Evolutionary conservation across 1,284 basidiomycete genomes (phyloP).

Genomic region (Crepidotus sp.): DNA sequence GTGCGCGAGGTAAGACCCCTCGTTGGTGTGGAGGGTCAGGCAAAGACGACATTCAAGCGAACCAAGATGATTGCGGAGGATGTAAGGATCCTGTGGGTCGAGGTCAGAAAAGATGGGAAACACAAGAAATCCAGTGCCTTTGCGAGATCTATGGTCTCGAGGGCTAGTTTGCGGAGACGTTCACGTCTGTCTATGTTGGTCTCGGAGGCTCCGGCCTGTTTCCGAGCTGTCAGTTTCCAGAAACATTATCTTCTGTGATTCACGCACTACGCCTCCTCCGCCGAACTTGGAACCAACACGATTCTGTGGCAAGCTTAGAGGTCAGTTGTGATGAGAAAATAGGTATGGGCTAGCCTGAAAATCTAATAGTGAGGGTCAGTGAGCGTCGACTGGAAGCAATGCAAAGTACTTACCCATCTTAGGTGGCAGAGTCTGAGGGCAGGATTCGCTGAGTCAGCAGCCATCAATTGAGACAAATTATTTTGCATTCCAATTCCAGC

Average conservation of each 20-base stretch:
- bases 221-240: neutral
- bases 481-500: constrained; percentile 3
- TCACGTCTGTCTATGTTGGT: constrained; percentile 94
- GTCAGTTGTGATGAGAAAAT: neutral
- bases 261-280: constrained; percentile 57
- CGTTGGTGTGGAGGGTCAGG: constrained; percentile 96
- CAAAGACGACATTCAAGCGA: constrained; percentile 98
- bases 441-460: constrained; percentile 22
- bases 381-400: neutral
- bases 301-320: constrained; percentile 44
- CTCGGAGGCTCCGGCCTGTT: constrained; percentile 64
- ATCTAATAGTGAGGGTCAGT: constrained; percentile 4
- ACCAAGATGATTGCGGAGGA: constrained; percentile 94
- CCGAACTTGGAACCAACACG: constrained; percentile 95
- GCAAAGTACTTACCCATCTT: constrained; percentile 29
- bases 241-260: neutral
- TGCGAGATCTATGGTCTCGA: constrained; percentile 94
- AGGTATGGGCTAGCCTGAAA: constrained; percentile 1
- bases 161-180: constrained; percentile 87
- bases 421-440: constrained; percentile 4
- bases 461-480: constrained; percentile 20
- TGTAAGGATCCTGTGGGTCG: constrained; percentile 82
- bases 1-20: constrained; percentile 98
- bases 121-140: constrained; percentile 46
- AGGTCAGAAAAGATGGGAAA: constrained; percentile 6